Evolutionary conservation across 768 basidiomycete species (phyloP).

Genomic region (Lactarius pseudohatsudake): DNA sequence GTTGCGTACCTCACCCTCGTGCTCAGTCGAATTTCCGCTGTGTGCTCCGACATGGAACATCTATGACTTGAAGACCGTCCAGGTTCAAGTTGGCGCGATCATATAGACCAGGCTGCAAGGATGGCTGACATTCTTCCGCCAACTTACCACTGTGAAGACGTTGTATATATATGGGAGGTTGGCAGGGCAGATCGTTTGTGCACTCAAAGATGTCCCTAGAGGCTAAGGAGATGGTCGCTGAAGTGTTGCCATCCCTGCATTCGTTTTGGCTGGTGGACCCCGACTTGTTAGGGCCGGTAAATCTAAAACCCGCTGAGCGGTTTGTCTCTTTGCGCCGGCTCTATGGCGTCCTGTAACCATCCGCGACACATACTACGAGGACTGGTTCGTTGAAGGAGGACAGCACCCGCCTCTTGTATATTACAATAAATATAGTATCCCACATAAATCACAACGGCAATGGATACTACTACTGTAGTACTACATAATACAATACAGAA

Average conservation of each 20-base stretch:
- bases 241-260: neutral
- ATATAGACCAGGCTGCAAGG: too few species aligned
- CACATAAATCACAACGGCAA: neutral
- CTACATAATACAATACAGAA: neutral
- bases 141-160: neutral
- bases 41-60: too few species aligned
- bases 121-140: too few species aligned
- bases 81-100: too few species aligned
- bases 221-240: neutral
- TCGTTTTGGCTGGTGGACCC: neutral
- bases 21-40: too few species aligned
- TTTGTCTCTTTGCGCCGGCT: neutral
- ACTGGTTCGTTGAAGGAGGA: neutral
- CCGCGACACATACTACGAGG: too few species aligned
- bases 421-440: too few species aligned
- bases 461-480: neutral
- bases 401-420: neutral
- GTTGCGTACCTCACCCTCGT: too few species aligned
- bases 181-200: neutral
- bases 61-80: too few species aligned
- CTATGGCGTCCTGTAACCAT: neutral
- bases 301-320: neutral
- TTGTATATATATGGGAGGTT: neutral
- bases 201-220: neutral
- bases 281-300: neutral